These are phyloP conservation scores for Cyberlindnera nakhonratchasimensis DNA, from an alignment of 805 yeast genomes.

Conservation along the genomic window DNA sequence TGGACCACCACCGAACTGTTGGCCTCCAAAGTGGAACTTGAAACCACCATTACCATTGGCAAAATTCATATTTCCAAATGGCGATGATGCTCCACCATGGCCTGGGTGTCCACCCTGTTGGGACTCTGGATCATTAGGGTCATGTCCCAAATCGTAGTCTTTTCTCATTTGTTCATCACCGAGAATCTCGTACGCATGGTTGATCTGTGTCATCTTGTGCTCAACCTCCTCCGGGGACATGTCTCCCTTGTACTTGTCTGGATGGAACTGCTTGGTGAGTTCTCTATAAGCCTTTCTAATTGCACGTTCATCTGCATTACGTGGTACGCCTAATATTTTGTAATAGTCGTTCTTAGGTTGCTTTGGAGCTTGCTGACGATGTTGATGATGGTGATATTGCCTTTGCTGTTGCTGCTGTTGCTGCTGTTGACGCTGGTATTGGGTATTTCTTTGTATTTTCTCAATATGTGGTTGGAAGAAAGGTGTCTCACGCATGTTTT, in stretches of 20 bases:
- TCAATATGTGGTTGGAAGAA: constrained; percentile 31
- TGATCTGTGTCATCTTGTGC: constrained; percentile 83
- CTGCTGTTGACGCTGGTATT: constrained; percentile 45
- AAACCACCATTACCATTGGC: constrained; percentile 4
- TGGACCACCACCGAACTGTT: constrained; percentile 4
- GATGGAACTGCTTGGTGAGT: constrained; percentile 79
- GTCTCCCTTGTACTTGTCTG: constrained; percentile 82
- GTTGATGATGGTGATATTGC: constrained; percentile 33
- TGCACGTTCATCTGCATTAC: constrained; percentile 64
- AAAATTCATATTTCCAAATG: constrained; percentile 5
- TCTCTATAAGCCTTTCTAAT: constrained; percentile 80
- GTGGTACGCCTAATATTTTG: constrained; percentile 64
- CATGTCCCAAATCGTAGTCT: constrained; percentile 54
- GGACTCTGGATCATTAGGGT: constrained; percentile 41
- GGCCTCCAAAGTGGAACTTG: constrained; percentile 14
- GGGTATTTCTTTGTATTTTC: constrained; percentile 24
- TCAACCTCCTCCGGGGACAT: constrained; percentile 67
- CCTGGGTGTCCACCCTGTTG: constrained; percentile 9
- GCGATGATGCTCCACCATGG: constrained; percentile 7
- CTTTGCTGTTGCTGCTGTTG: constrained; percentile 40
- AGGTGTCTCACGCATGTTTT: constrained; percentile 34
- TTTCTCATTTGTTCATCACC: constrained; percentile 60
- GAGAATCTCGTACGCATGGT: constrained; percentile 86
- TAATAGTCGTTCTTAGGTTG: constrained; percentile 65
- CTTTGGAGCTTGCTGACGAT: constrained; percentile 29